phyloP scores from a whole-genome alignment of 495 filamentous ascomycete species.

The Neurospora sp. region DNA sequence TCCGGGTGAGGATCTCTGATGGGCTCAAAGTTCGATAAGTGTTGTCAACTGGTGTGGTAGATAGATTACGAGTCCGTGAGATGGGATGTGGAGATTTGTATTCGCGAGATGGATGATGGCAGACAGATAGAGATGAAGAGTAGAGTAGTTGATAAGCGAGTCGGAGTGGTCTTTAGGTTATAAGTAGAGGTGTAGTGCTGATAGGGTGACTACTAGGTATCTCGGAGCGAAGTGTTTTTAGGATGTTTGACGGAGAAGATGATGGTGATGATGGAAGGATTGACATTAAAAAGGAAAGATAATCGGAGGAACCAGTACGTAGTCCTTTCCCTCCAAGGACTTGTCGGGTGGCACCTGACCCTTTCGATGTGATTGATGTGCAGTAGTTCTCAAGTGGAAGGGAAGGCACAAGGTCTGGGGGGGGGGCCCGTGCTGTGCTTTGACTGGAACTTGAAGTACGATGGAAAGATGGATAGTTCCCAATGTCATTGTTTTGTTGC shows the following conservation, averaged over 20 bases:
- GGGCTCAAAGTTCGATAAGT: background rate
- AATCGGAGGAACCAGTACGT: background rate
- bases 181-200: background rate
- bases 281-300: background rate
- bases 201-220: background rate
- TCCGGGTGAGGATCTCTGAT: background rate
- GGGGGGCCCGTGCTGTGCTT: background rate
- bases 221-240: background rate
- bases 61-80: background rate
- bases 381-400: background rate
- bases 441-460: background rate
- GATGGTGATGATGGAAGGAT: background rate
- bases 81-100: background rate
- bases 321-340: background rate
- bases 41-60: background rate
- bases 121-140: background rate
- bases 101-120: background rate
- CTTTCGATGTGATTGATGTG: background rate
- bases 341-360: background rate
- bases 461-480: background rate
- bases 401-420: background rate
- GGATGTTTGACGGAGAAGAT: background rate
- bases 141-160: background rate
- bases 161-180: background rate
- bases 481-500: background rate